phyloP scores from a whole-genome alignment of 2,329 filamentous ascomycete species.

The Hypoxylon sp. region DNA sequence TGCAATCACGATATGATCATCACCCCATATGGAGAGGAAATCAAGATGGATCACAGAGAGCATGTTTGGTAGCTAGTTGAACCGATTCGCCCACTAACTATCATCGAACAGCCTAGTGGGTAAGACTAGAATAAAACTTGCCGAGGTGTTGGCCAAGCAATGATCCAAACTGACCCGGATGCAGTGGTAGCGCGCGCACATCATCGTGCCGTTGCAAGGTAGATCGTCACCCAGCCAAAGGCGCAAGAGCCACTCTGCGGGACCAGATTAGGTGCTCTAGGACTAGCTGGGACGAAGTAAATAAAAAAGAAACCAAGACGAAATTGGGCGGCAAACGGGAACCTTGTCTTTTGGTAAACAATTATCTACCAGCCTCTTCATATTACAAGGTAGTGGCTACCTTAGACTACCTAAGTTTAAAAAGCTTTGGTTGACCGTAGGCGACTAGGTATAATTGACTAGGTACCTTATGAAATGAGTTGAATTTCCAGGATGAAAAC shows the following conservation, averaged over 20 bases:
- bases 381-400: constrained; percentile 6
- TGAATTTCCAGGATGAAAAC: background rate
- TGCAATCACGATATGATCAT: constrained; percentile 38
- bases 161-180: constrained; percentile 22
- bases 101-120: constrained; percentile 18
- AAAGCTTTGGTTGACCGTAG: constrained; percentile 4
- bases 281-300: constrained; percentile 24
- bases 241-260: constrained; percentile 45
- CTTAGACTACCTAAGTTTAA: background rate
- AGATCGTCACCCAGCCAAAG: constrained; percentile 51
- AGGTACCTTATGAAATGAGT: background rate
- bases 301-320: constrained; percentile 21
- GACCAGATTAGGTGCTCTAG: constrained; percentile 22
- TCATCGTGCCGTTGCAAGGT: constrained; percentile 20
- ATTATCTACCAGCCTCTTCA: constrained; percentile 29
- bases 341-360: constrained; percentile 28
- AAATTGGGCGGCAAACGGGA: constrained; percentile 37
- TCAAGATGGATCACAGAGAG: constrained; percentile 29
- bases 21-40: constrained; percentile 35
- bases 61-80: constrained; percentile 27
- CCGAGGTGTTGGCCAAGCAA: constrained; percentile 32
- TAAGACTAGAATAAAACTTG: constrained; percentile 15
- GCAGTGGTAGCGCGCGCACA: constrained; percentile 22
- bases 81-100: constrained; percentile 22
- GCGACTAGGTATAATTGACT: background rate